These are phyloP conservation scores for Citrullus amarus DNA, from an alignment of 306 rosid species.

Conservation along the genomic window DNA sequence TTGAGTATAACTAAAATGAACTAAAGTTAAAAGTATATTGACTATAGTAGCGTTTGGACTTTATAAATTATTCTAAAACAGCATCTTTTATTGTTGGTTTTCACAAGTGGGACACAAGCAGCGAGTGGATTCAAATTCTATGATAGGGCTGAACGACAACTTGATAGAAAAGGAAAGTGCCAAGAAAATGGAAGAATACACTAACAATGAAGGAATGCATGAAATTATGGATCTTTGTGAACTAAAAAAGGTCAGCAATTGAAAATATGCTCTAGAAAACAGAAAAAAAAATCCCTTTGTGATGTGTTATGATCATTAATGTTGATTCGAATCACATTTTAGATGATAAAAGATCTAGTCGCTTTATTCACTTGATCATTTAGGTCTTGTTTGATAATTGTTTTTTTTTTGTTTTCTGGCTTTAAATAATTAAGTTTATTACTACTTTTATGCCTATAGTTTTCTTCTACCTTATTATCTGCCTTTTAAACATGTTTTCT, in stretches of 20 bases:
- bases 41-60: neutral
- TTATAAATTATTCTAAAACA: neutral
- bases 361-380: too few relatives aligned
- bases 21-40: neutral
- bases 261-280: neutral
- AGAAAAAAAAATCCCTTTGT: too few relatives aligned
- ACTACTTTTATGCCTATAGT: too few relatives aligned
- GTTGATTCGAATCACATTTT: neutral
- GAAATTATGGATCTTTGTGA: slow-evolving; percentile 21
- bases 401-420: too few relatives aligned
- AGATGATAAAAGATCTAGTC: too few relatives aligned
- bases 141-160: slow-evolving; percentile 31
- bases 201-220: slow-evolving; percentile 11
- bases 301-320: neutral
- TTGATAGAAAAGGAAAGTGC: slow-evolving; percentile 21
- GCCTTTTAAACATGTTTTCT: too few relatives aligned
- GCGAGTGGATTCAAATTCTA: slow-evolving; percentile 27
- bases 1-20: neutral
- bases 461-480: too few relatives aligned
- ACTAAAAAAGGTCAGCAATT: slow-evolving; percentile 29
- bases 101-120: slow-evolving; percentile 56
- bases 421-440: too few relatives aligned
- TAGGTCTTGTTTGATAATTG: too few relatives aligned
- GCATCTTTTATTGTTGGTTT: neutral
- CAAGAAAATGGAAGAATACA: slow-evolving; percentile 31